Evolutionary conservation across 345 rosid species (phyloP).

Genomic region (Ricinus communis): DNA sequence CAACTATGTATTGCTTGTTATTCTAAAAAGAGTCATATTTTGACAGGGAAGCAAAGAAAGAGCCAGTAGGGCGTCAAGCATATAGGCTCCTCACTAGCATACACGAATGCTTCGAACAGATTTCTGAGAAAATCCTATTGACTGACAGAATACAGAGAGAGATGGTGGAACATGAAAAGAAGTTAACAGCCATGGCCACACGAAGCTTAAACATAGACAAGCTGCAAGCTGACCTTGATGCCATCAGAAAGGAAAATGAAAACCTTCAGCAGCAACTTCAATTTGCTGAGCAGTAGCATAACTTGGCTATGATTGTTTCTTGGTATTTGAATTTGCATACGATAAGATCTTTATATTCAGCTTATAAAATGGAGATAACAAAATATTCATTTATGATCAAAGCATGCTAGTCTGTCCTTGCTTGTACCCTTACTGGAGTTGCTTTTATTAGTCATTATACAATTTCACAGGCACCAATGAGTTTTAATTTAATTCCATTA

Average conservation of each 20-base stretch:
- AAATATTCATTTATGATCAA: neutral
- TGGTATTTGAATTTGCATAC: neutral
- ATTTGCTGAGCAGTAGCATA: neutral
- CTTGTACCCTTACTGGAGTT: too few species aligned
- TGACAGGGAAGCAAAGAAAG: slow-evolving; percentile 77
- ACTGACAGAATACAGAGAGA: slow-evolving; percentile 69
- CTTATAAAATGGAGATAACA: neutral
- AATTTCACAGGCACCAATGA: too few species aligned
- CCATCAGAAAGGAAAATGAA: slow-evolving; percentile 60
- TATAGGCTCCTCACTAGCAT: slow-evolving; percentile 69
- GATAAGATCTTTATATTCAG: neutral
- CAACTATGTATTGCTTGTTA: slow-evolving; percentile 15
- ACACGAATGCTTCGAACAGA: slow-evolving; percentile 73
- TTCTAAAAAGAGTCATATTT: slow-evolving; percentile 15
- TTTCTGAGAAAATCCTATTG: slow-evolving; percentile 58
- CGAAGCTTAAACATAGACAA: slow-evolving; percentile 53
- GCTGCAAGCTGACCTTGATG: slow-evolving; percentile 60
- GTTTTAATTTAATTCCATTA: too few species aligned
- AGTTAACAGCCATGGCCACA: slow-evolving; percentile 53
- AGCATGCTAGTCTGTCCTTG: neutral
- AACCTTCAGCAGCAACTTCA: slow-evolving; percentile 39
- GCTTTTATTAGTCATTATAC: too few species aligned
- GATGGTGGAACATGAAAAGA: slow-evolving; percentile 66
- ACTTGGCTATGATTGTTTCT: slow-evolving; percentile 2
- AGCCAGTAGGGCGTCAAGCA: slow-evolving; percentile 57